Conservation (phyloP, 225 moss, liverwort and hornwort species). For the Pseudisothecium myosuroides region DNA sequence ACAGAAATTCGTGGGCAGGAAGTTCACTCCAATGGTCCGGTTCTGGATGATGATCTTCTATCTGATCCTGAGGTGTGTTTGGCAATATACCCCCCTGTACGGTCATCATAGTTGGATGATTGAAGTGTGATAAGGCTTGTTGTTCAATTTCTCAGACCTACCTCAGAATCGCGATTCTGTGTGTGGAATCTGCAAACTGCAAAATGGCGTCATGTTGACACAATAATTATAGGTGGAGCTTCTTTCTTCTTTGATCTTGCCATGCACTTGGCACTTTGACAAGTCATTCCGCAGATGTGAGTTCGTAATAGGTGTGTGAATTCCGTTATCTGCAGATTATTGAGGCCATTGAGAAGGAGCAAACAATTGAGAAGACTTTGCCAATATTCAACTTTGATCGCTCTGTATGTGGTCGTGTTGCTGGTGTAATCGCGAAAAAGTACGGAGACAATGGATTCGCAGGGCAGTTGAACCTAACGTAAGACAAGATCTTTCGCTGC, state of each 20-base stretch:
- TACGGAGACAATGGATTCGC: constrained; percentile 73
- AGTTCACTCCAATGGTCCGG: constrained; percentile 73
- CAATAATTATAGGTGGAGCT: background rate
- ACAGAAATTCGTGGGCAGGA: constrained; percentile 61
- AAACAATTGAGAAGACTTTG: constrained; percentile 30
- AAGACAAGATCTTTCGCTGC: constrained; percentile 8
- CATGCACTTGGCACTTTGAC: background rate
- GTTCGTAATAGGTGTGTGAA: background rate
- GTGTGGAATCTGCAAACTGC: background rate
- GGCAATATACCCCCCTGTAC: background rate
- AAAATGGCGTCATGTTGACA: background rate
- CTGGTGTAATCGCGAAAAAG: constrained; percentile 70
- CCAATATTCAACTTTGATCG: constrained; percentile 69
- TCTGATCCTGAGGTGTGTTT: constrained; percentile 57
- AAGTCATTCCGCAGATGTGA: background rate
- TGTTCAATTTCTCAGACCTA: background rate
- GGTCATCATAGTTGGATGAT: background rate
- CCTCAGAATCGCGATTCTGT: background rate
- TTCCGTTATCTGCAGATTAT: constrained; percentile 27
- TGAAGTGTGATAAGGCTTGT: background rate
- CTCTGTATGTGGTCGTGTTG: constrained; percentile 71
- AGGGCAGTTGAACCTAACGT: constrained; percentile 63
- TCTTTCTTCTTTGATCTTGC: background rate
- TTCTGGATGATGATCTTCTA: constrained; percentile 70
- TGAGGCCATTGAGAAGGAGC: constrained; percentile 63